Conservation (phyloP, 345 rosid genomes). For the Linum trigynum region DNA sequence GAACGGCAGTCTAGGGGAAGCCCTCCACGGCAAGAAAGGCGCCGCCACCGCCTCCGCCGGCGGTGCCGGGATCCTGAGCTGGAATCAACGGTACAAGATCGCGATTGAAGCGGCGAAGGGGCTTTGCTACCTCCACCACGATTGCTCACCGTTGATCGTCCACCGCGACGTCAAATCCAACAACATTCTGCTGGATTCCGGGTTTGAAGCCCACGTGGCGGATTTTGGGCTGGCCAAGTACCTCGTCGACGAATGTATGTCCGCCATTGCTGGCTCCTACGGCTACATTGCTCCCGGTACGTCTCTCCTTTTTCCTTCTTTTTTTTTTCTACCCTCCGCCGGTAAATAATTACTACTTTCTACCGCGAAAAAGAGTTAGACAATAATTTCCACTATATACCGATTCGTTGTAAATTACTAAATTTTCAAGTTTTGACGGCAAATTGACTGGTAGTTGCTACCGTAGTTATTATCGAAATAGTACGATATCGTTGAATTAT, state of each 20-base stretch:
- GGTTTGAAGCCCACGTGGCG: constrained; percentile 91
- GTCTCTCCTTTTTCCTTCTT: background rate
- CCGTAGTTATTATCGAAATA: background rate
- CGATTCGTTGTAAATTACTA: no score
- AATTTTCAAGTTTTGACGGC: no score
- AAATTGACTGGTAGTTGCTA: background rate
- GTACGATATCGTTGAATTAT: no score
- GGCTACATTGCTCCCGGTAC: constrained; percentile 98
- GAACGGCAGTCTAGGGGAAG: constrained; percentile 91
- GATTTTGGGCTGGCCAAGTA: constrained; percentile 94
- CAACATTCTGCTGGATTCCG: constrained; percentile 72
- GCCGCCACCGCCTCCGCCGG: constrained; percentile 12
- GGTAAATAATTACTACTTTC: background rate
- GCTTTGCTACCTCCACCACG: constrained; percentile 86
- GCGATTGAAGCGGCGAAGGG: constrained; percentile 93
- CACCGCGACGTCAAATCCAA: constrained; percentile 93
- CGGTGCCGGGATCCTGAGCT: constrained; percentile 27
- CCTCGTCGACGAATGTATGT: constrained; percentile 84
- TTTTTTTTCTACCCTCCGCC: background rate
- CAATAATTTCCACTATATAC: no score
- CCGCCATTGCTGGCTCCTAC: constrained; percentile 89
- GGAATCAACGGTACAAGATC: constrained; percentile 71
- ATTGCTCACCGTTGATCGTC: constrained; percentile 78
- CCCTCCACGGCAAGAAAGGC: constrained; percentile 73
- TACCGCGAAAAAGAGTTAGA: background rate